A percentile compares a stretch with the other conserved stretches of the same genome.
Evolutionary conservation across 1,139 yeast species (phyloP).

Genomic region (Arxiozyma bovina): DNA sequence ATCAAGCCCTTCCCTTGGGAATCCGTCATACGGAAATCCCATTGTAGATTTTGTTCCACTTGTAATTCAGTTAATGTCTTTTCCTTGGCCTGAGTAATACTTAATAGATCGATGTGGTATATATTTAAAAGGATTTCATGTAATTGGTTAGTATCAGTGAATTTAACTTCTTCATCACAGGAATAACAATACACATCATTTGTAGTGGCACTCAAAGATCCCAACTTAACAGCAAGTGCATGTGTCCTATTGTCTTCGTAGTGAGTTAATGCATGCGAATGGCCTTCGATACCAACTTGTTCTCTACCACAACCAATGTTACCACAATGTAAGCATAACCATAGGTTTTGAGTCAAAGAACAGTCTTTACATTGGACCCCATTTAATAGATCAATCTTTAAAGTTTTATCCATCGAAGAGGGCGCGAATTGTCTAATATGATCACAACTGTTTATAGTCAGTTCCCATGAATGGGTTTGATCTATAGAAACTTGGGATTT

Average conservation of each 20-base stretch:
- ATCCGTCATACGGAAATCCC: conserved; percentile 82
- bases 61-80: conserved; percentile 82
- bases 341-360: conserved; percentile 65
- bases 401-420: conserved; percentile 29
- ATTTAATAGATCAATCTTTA: conserved; percentile 30
- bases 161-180: conserved; percentile 83
- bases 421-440: conserved; percentile 44
- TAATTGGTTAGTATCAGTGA: conserved; percentile 42
- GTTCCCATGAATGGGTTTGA: conserved; percentile 87
- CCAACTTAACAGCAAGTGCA: conserved; percentile 80
- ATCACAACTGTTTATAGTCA: conserved; percentile 69
- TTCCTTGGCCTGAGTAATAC: conserved; percentile 46
- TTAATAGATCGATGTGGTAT: conserved; percentile 58
- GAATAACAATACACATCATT: conserved; percentile 81
- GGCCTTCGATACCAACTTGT: conserved; percentile 87
- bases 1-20: conserved; percentile 56
- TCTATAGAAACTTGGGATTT: conserved; percentile 59
- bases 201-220: conserved; percentile 64
- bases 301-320: conserved; percentile 84
- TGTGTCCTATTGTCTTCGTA: conserved; percentile 46
- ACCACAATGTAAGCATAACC: conserved; percentile 92
- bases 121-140: conserved; percentile 34
- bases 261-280: conserved; percentile 82
- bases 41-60: conserved; percentile 81
- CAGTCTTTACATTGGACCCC: conserved; percentile 45